These are phyloP conservation scores for Telopea speciosissima DNA, from an alignment of 177 flowering plant species.

Conservation along the genomic window DNA sequence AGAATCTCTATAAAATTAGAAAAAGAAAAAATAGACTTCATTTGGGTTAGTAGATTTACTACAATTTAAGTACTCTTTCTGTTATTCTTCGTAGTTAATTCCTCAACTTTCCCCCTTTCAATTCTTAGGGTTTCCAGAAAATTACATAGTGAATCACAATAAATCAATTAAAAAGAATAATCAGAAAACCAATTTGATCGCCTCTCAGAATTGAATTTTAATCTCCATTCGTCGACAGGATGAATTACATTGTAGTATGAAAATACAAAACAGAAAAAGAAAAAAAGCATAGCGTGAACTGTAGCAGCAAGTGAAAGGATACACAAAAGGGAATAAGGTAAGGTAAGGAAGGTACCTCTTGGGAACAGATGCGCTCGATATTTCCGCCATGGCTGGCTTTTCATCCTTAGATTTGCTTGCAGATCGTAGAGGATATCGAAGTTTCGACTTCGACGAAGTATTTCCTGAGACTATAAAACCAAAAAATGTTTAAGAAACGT, in stretches of 20 bases:
- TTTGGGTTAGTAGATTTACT: neutral
- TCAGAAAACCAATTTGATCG: neutral
- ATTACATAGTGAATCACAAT: too few relatives aligned
- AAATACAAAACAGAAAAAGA: too few relatives aligned
- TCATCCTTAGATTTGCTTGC: conserved; percentile 50
- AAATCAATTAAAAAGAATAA: neutral
- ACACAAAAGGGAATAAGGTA: too few relatives aligned
- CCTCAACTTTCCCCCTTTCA: too few relatives aligned
- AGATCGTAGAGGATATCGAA: conserved; percentile 74
- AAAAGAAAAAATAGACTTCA: too few relatives aligned
- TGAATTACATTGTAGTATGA: too few relatives aligned
- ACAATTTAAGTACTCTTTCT: neutral
- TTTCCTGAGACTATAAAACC: conserved; percentile 15
- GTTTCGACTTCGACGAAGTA: conserved; percentile 31
- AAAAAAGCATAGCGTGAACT: too few relatives aligned
- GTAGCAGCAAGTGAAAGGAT: too few relatives aligned
- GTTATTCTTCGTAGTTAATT: neutral
- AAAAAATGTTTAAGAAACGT: neutral
- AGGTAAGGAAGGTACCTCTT: conserved; percentile 31
- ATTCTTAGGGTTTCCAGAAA: neutral
- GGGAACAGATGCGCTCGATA: conserved; percentile 30
- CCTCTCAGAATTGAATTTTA: neutral
- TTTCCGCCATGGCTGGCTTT: conserved; percentile 27
- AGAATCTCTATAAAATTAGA: too few relatives aligned
- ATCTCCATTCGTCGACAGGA: too few relatives aligned